Conservation (phyloP, 495 filamentous ascomycete genomes). For the Trichoderma erinaceum region DNA sequence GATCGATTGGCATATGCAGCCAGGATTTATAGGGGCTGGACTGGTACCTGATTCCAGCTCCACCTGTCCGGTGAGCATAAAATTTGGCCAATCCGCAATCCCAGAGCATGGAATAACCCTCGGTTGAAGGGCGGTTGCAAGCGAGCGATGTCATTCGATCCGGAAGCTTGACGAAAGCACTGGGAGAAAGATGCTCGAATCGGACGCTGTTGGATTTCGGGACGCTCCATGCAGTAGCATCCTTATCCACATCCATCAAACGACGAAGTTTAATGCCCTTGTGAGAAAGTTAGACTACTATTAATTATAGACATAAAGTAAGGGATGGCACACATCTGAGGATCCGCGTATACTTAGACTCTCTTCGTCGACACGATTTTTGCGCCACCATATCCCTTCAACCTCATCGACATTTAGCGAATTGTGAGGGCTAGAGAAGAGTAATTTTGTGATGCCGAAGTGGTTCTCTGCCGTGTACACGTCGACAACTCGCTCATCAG, state of each 20-base stretch:
- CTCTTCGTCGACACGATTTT: background rate
- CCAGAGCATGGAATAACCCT: background rate
- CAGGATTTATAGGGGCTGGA: background rate
- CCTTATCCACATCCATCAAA: background rate
- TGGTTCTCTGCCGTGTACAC: background rate
- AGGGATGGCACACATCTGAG: background rate
- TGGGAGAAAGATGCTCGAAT: background rate
- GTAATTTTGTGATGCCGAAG: background rate
- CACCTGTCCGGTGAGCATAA: background rate
- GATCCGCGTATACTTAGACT: background rate
- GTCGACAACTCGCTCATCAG: background rate
- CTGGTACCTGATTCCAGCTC: background rate
- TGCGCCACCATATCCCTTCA: background rate
- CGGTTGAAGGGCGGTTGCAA: background rate
- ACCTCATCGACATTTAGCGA: background rate
- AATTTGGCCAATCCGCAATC: background rate
- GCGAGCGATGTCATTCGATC: background rate
- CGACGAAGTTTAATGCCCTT: background rate
- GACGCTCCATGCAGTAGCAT: background rate
- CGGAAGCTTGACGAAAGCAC: background rate
- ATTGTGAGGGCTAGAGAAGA: background rate
- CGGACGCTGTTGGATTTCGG: background rate
- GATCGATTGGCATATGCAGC: slow-evolving; percentile 1
- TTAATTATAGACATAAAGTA: background rate
- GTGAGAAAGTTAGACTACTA: background rate